Base-by-base conservation (phyloP, 768 basidiomycete genomes). In the Fomitopsis pulvina region DNA sequence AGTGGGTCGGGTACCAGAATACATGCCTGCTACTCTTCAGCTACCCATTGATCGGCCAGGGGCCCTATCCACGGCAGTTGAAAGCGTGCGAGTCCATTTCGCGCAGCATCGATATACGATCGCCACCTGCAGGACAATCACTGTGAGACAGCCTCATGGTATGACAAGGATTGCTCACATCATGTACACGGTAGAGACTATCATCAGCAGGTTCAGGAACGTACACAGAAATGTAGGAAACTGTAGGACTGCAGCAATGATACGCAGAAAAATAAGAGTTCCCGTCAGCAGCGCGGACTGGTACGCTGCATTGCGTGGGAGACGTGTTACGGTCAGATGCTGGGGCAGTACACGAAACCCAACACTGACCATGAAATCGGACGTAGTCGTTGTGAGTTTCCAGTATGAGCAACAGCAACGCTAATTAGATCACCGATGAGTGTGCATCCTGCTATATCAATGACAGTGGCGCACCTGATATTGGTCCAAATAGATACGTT, bases 321-420 rank as follows among this genome's bases (percentile, higher is more conserved):
- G 48, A 47, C 34, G 26, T 27, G 12, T 16, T 18, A 32, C 9
- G 3, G 30, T 9, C 20, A 16, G 9, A 28, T 21, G 21, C 18
- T n/a, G 10, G 8, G 14, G 42, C 56, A 43, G 48, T 26, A 40
- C n/a, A n/a, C n/a, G n/a, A 42, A 9, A 53, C 11, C 18, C 20
- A 46, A 38, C 37, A 60, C 77, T 59, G 46, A 85, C 86, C 83
- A 61, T 87, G 86, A 62, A 88, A 89, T 47, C 87, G 80, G 51
- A 88, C 79, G 54, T 79, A 84, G 64, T 88, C 83, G 57, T 85
- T 85, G 52, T 78, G 76, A 9, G 81, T 90, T 66, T 90, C 87
- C n/a, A 81, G 54, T n/a, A 87, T 73, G 9, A 90, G 73, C 27
- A 88, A 64, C 1, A 71, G 24, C 26, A 89, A 65, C 2, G 87